A percentile compares a stretch with the other conserved stretches of the same genome.
Evolutionary conservation across 2,329 filamentous ascomycete species (phyloP).

Genomic region (Thielaviopsis ethacetica): DNA sequence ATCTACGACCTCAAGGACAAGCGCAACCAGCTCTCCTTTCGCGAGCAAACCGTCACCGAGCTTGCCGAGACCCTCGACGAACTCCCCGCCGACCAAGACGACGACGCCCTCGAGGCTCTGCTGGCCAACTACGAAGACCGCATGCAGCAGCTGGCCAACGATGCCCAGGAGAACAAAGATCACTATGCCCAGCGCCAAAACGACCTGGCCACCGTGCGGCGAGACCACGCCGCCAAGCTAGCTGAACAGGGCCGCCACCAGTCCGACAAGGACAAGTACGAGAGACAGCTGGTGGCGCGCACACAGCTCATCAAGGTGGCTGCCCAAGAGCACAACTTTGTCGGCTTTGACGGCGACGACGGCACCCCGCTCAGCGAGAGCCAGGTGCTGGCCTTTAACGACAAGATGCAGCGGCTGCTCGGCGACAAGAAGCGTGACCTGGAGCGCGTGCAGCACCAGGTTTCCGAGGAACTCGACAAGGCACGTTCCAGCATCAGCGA

Average conservation of each 20-base stretch:
- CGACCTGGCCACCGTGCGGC: conserved; percentile 28
- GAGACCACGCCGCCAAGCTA: conserved; percentile 33
- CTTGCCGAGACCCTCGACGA: conserved; percentile 59
- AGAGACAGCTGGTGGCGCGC: conserved; percentile 59
- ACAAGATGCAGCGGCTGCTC: conserved; percentile 56
- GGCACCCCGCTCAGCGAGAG: conserved; percentile 52
- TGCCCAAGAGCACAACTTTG: conserved; percentile 60
- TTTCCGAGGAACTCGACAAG: conserved; percentile 54
- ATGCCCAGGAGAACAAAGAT: conserved; percentile 44
- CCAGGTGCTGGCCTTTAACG: conserved; percentile 61
- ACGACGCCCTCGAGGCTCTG: conserved; percentile 57
- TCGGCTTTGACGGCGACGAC: conserved; percentile 49
- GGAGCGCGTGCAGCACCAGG: conserved; percentile 57
- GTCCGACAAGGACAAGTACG: conserved; percentile 75
- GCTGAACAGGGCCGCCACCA: conserved; percentile 61
- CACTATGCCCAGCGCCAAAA: conserved; percentile 50
- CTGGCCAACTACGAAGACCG: conserved; percentile 65
- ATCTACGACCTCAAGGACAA: conserved; percentile 63
- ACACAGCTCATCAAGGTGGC: conserved; percentile 61
- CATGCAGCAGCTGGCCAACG: conserved; percentile 46
- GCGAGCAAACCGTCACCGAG: conserved; percentile 53
- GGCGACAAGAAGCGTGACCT: conserved; percentile 66
- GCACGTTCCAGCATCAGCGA: conserved; percentile 58
- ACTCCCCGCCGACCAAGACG: conserved; percentile 63
- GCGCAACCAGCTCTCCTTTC: conserved; percentile 53